Evolutionary conservation across 1,139 yeast species (phyloP).

Genomic region (Blastobotrys ciferrii): DNA sequence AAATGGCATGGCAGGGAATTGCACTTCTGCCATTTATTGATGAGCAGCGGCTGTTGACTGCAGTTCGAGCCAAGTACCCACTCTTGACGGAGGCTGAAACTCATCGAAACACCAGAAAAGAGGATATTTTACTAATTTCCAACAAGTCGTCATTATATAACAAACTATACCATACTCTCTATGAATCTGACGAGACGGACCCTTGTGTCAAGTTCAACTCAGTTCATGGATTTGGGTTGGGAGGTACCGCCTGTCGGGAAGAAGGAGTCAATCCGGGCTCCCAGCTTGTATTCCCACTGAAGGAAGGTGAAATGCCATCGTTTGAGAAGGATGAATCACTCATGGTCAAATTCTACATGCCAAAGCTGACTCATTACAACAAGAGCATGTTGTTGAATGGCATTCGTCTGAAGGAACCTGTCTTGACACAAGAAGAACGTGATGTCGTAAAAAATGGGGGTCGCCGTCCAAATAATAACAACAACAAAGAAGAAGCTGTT

Average conservation of each 20-base stretch:
- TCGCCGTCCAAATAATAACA: conserved; percentile 24
- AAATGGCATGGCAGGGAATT: conserved; percentile 94
- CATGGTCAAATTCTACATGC: conserved; percentile 59
- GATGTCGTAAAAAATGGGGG: conserved; percentile 44
- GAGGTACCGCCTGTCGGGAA: conserved; percentile 59
- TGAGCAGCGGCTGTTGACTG: conserved; percentile 64
- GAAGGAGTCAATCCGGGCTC: conserved; percentile 49
- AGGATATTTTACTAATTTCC: conserved; percentile 37
- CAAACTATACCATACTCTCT: conserved; percentile 25
- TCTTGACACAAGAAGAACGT: conserved; percentile 66
- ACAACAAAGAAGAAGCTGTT: conserved; percentile 22
- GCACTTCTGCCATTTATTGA: conserved; percentile 89
- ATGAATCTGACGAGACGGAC: conserved; percentile 27
- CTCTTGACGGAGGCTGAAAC: conserved; percentile 65
- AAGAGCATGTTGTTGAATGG: conserved; percentile 88
- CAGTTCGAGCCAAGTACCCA: conserved; percentile 64
- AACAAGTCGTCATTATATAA: conserved; percentile 28
- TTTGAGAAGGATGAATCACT: conserved; percentile 57
- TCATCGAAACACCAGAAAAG: conserved; percentile 51
- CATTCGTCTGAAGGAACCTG: conserved; percentile 55
- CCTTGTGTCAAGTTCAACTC: conserved; percentile 41
- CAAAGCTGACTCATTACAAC: conserved; percentile 35
- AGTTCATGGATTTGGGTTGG: conserved; percentile 54
- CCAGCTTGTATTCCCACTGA: conserved; percentile 57
- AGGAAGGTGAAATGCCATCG: conserved; percentile 51